Conservation (phyloP, 208 protist genomes). For the Leishmania turanica region DNA sequence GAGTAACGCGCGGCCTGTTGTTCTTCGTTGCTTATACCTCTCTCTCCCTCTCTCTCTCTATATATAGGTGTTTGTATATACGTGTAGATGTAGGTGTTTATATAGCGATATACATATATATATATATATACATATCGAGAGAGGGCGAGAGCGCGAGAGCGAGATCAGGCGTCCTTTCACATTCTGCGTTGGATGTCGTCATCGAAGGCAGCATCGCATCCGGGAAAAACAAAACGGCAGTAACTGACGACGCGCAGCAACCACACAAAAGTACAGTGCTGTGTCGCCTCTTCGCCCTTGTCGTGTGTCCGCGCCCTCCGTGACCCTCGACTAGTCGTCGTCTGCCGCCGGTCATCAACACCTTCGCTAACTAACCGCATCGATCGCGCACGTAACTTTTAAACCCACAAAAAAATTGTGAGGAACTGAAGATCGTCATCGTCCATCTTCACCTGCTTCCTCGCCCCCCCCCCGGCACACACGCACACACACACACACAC, state of each 20-base stretch:
- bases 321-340: background rate
- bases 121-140: no score
- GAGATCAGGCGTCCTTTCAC: no score
- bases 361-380: background rate
- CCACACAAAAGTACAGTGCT: no score
- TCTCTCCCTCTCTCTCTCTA: background rate
- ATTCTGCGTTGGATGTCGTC: no score
- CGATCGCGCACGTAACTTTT: background rate
- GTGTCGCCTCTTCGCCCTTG: background rate
- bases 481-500: conserved; percentile 6
- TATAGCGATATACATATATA: no score
- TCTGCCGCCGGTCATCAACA: background rate
- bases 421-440: background rate
- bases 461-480: background rate
- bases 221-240: no score
- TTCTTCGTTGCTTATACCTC: background rate
- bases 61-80: background rate
- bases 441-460: background rate
- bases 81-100: background rate
- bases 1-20: background rate
- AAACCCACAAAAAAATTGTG: background rate
- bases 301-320: background rate
- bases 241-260: no score
- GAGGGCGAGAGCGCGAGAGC: no score
- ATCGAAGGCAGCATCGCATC: no score